Conservation (phyloP, 1,284 basidiomycete species). For the Ceratobasidium theobromae region DNA sequence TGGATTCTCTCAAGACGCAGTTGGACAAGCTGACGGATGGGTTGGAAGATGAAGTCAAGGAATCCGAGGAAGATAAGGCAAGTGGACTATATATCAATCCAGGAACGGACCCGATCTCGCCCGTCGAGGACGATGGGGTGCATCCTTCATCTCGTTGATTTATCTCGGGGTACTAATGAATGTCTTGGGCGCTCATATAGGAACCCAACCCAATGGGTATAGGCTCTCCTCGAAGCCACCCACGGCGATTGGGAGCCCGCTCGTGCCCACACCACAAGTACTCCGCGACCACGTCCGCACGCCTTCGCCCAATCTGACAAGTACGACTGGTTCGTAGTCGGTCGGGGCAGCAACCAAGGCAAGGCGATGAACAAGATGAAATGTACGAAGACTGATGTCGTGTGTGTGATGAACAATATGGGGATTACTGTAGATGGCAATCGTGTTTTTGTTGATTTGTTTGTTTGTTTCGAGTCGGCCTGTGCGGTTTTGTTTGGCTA, state of each 20-base stretch:
- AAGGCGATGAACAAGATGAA: neutral
- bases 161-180: no score
- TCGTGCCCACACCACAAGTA: neutral
- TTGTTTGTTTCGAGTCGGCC: no score
- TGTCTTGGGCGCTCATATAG: neutral
- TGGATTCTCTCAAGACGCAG: conserved; percentile 56
- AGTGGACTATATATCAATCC: conserved; percentile 36
- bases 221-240: neutral
- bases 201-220: neutral
- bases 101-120: no score
- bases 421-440: no score
- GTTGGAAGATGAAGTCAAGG: conserved; percentile 42
- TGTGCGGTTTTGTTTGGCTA: no score
- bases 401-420: no score
- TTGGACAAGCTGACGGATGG: conserved; percentile 62
- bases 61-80: conserved; percentile 39
- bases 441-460: no score
- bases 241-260: conserved; percentile 8
- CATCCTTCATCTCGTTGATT: no score
- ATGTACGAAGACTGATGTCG: neutral
- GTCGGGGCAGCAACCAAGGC: neutral
- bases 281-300: neutral
- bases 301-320: conserved; percentile 11
- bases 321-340: neutral
- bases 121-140: conserved; percentile 36